Evolutionary conservation across 164 flowering plant species (phyloP).

Genomic region (Liriodendron chinense): DNA sequence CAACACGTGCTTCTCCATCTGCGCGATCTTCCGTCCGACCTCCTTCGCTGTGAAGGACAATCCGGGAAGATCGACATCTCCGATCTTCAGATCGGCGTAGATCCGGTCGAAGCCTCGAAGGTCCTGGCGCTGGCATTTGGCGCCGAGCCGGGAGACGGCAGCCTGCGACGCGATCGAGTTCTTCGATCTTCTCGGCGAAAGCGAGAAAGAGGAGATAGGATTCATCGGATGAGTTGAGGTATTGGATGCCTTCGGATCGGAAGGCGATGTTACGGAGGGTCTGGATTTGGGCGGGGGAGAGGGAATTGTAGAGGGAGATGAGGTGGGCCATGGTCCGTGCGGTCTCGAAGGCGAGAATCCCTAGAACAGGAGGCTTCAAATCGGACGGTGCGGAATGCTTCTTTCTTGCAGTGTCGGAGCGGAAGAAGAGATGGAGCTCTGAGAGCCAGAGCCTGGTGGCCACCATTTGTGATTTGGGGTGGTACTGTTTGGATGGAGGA

Average conservation of each 20-base stretch:
- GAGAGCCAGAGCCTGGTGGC: not conserved
- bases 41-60: conserved; percentile 26
- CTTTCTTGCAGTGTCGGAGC: not conserved
- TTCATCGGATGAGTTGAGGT: conserved; percentile 56
- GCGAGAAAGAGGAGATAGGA: conserved; percentile 54
- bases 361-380: conserved; percentile 16
- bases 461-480: not conserved
- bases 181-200: conserved; percentile 54
- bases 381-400: not conserved
- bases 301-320: conserved; percentile 54
- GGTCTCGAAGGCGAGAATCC: conserved; percentile 73
- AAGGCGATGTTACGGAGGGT: conserved; percentile 37
- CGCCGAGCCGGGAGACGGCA: conserved; percentile 45
- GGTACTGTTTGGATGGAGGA: not conserved
- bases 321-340: conserved; percentile 73
- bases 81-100: conserved; percentile 45
- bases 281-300: conserved; percentile 45
- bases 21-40: conserved; percentile 30
- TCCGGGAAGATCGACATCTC: conserved; percentile 24
- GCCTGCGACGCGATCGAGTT: conserved; percentile 47
- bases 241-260: conserved; percentile 45
- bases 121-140: conserved; percentile 42
- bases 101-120: conserved; percentile 42
- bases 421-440: conserved; percentile 7
- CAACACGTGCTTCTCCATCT: conserved; percentile 48